A percentile compares a stretch with the other conserved stretches of the same genome.
Evolutionary conservation across 331 rosid species (phyloP).

Genomic region (Quercus tomentella): DNA sequence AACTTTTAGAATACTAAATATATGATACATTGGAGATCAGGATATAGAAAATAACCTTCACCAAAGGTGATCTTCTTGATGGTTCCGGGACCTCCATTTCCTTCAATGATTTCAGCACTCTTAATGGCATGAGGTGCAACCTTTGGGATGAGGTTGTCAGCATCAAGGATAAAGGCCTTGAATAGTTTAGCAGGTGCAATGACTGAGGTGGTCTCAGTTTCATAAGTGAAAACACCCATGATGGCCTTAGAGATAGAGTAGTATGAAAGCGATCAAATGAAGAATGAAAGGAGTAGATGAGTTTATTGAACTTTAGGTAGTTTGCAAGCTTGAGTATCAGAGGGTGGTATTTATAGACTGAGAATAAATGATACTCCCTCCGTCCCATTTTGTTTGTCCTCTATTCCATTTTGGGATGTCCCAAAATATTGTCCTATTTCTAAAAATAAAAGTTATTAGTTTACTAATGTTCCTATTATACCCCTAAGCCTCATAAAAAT

Average conservation of each 20-base stretch:
- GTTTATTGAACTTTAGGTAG: neutral
- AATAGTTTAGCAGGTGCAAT: constrained; percentile 49
- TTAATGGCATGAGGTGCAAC: constrained; percentile 30
- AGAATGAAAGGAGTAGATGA: too few species aligned
- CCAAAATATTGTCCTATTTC: too few species aligned
- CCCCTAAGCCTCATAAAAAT: too few species aligned
- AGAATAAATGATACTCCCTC: too few species aligned
- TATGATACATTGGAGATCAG: neutral
- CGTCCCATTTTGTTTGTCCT: too few species aligned
- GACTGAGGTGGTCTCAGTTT: constrained; percentile 11
- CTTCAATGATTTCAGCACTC: constrained; percentile 35
- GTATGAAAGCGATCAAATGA: too few species aligned
- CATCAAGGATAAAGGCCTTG: constrained; percentile 56
- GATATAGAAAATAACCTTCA: constrained; percentile 18
- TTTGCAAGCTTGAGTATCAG: too few species aligned
- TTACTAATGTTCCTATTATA: too few species aligned
- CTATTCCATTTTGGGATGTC: too few species aligned
- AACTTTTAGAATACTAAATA: too few species aligned
- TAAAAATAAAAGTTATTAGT: too few species aligned
- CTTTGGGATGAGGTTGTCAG: constrained; percentile 48
- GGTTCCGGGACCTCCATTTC: constrained; percentile 69
- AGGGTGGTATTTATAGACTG: neutral
- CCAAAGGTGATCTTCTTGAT: constrained; percentile 44
- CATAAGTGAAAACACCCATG: constrained; percentile 35
- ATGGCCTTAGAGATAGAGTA: neutral